Base-by-base conservation (phyloP, 2,329 filamentous ascomycete species). In the Epichloe hybrida region DNA sequence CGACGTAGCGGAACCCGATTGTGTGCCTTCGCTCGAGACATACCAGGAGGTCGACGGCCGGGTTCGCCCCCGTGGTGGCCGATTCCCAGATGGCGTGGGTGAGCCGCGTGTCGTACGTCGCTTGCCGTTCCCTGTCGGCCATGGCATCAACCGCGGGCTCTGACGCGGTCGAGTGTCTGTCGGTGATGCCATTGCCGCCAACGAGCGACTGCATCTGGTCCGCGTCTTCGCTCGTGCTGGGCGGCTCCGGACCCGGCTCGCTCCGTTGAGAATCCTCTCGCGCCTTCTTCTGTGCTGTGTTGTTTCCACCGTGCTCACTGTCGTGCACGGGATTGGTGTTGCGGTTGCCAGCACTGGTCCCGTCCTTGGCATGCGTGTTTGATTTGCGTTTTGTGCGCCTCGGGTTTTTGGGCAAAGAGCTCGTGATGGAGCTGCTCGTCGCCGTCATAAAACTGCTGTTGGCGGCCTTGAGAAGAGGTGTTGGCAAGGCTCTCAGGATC, bases 401-500 rank as follows among this genome's bases (percentile, higher is more conserved):
- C 8, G 76, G 72, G 21, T 75, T 75, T 64, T 84, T 88, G 2
- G 86, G 86, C 5, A 90, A 70, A 44, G 83, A 88, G 50, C 82
- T 86, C 0, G 86, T 87, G 55, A 95, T 83, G 55, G 86, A 91
- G 47, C 85, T 88, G 64, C 86, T 94, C 0, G 90, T 95, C 3
- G 89, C 86, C 27, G 83, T 86, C 82, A 98, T 91, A 69, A 97
- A 96, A 53, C 86, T 90, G 42, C 89, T 93, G 66, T 97, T 98
- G 49, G 93, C 93, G 1, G 90, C 90, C 65, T 90, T 95, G 37
- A 98, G 75, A 37, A 98, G 83, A 0, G 93, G 87, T 0, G 90
- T 91, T 0, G 93, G 93, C 0, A 98, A 74, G 0, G 89, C 88
- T 21, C 93, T 83, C 2, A 98, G 77, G 54, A 98, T 90, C 48